Percentiles rank a stretch among this genome's conserved stretches.
phyloP scores from a whole-genome alignment of 2,329 filamentous ascomycete species.

The Penicillium sp. region DNA sequence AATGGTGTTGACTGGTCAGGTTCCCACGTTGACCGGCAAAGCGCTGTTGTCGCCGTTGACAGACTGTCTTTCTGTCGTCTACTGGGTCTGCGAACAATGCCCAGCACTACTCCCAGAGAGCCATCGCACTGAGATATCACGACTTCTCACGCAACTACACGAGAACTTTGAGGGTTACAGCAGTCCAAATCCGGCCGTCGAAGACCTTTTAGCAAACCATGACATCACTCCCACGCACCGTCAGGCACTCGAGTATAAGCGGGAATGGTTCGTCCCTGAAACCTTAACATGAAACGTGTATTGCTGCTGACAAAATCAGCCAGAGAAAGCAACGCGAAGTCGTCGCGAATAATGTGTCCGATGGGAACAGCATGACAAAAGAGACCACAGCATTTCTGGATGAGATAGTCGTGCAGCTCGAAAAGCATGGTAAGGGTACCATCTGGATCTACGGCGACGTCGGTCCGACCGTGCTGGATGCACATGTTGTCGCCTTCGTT shows the following conservation, averaged over 20 bases:
- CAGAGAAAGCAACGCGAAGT: conserved; percentile 15
- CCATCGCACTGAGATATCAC: conserved; percentile 11
- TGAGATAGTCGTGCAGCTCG: conserved; percentile 2
- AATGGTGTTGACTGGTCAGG: conserved; percentile 5
- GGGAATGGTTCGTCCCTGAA: conserved; percentile 14
- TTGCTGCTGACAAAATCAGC: conserved; percentile 2
- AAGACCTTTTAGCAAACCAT: conserved; percentile 18
- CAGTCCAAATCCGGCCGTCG: conserved; percentile 16
- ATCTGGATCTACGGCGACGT: conserved; percentile 20
- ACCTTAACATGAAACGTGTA: neutral
- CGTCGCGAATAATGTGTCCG: neutral
- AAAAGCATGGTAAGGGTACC: conserved; percentile 7
- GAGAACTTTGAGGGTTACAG: conserved; percentile 8
- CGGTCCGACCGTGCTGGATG: conserved; percentile 20
- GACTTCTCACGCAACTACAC: conserved; percentile 16
- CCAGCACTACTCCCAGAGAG: conserved; percentile 16
- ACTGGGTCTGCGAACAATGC: conserved; percentile 20
- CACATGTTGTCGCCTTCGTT: conserved; percentile 18
- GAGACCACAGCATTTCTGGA: conserved; percentile 6
- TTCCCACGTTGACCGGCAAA: conserved; percentile 16
- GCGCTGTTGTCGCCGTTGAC: conserved; percentile 15
- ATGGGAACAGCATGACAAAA: conserved; percentile 11
- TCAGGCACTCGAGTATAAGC: conserved; percentile 18
- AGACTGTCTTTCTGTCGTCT: conserved; percentile 17
- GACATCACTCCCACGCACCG: conserved; percentile 18